Percentiles rank a stretch among this genome's conserved stretches.
Evolutionary conservation across 73 alveolate genomes (phyloP).

Genomic region (Paramecium caudatum): DNA sequence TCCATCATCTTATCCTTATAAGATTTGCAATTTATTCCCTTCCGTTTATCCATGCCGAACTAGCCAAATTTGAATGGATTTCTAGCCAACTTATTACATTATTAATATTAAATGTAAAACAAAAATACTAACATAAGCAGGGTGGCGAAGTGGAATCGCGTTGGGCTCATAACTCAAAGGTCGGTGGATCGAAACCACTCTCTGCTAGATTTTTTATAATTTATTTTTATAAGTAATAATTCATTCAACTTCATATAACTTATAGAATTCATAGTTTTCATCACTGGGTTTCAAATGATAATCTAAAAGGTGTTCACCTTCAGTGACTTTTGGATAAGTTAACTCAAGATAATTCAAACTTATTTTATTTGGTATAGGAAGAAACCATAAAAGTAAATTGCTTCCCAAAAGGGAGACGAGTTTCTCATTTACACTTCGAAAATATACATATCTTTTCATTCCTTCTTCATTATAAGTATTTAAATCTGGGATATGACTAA

Average conservation of each 20-base stretch:
- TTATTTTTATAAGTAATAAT: no score
- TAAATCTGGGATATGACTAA: neutral
- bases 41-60: slow-evolving; percentile 67
- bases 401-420: neutral
- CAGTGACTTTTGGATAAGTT: neutral
- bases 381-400: neutral
- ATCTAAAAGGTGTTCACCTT: neutral
- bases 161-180: slow-evolving; percentile 99
- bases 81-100: neutral
- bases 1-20: slow-evolving; percentile 66
- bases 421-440: neutral
- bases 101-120: neutral
- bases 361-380: neutral
- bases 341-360: neutral
- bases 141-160: slow-evolving; percentile 99
- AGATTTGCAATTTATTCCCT: slow-evolving; percentile 30
- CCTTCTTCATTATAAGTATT: neutral
- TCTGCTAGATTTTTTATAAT: slow-evolving; percentile 79
- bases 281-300: neutral
- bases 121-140: slow-evolving; percentile 53
- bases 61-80: slow-evolving; percentile 38
- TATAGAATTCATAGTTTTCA: no score
- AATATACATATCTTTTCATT: neutral
- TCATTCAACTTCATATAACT: no score
- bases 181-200: slow-evolving; percentile 99